phyloP scores from a whole-genome alignment of 441 rosid genomes.

The Populus trichocarpa region DNA sequence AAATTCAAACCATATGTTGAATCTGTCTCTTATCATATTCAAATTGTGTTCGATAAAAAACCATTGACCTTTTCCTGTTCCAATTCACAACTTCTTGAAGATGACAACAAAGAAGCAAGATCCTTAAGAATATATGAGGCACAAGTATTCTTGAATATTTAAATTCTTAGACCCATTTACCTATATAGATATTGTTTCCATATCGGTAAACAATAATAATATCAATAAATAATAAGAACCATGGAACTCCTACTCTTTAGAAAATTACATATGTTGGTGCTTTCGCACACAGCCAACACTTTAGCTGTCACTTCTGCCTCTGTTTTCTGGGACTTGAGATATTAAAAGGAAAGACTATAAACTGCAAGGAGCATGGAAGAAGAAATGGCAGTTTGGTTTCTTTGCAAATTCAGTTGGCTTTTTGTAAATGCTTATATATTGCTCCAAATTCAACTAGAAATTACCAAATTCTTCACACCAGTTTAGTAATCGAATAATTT shows the following conservation, averaged over 20 bases:
- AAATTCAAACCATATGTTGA: background rate
- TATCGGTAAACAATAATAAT: background rate
- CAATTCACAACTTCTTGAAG: background rate
- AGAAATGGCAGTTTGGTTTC: background rate
- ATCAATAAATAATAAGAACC: background rate
- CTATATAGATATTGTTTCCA: background rate
- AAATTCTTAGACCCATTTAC: background rate
- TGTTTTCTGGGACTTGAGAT: background rate
- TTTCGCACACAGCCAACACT: background rate
- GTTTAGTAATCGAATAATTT: background rate
- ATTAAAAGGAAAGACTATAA: background rate
- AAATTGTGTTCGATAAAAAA: background rate
- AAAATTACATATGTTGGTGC: background rate
- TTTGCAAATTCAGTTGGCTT: background rate
- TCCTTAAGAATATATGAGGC: background rate
- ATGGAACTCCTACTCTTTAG: background rate
- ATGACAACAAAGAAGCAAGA: background rate
- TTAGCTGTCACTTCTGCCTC: background rate
- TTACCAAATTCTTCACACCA: background rate
- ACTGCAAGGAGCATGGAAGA: background rate
- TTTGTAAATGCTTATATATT: background rate
- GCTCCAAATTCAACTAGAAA: background rate
- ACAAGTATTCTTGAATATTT: background rate
- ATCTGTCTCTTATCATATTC: background rate
- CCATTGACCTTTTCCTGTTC: background rate